Percentiles rank a stretch among this genome's conserved stretches.
Conservation (phyloP, 1,284 basidiomycete species). For the Pterula multifida region DNA sequence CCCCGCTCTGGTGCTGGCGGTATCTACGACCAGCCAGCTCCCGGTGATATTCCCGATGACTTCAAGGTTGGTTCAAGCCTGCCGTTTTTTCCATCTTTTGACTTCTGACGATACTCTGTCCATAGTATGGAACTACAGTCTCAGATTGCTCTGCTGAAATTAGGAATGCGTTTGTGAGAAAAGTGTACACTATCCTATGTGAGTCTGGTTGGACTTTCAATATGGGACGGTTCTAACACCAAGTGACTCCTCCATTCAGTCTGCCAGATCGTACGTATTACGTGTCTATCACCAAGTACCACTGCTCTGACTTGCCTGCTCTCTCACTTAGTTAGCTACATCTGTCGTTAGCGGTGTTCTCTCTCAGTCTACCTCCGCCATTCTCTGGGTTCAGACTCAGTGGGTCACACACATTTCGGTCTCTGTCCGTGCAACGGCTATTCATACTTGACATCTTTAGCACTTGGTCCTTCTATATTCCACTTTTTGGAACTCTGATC, state of each 20-base stretch:
- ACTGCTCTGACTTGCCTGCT: neutral
- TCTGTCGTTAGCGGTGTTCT: constrained; percentile 55
- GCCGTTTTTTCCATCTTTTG: constrained; percentile 6
- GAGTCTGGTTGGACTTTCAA: constrained; percentile 19
- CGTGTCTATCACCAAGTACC: neutral
- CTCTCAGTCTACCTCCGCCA: constrained; percentile 41
- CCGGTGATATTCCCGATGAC: constrained; percentile 67
- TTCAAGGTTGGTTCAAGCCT: constrained; percentile 49
- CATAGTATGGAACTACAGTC: constrained; percentile 66
- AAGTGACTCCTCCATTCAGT: constrained; percentile 31
- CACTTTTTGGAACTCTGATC: constrained; percentile 63
- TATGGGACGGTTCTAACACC: constrained; percentile 3
- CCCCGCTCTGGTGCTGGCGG: constrained; percentile 27
- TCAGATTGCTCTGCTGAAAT: constrained; percentile 63
- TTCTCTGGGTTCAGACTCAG: constrained; percentile 64
- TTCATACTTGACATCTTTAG: constrained; percentile 21
- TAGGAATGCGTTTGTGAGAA: constrained; percentile 64
- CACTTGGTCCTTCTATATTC: constrained; percentile 63
- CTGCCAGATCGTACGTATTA: constrained; percentile 52
- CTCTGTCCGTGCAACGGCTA: neutral
- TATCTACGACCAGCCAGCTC: constrained; percentile 58
- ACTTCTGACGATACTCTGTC: constrained; percentile 5
- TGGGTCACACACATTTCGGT: constrained; percentile 20
- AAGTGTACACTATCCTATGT: constrained; percentile 75
- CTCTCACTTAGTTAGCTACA: constrained; percentile 44